These are phyloP conservation scores for Tetradesmus lagerheimii DNA, from an alignment of 139 green algal genomes.

Conservation along the genomic window DNA sequence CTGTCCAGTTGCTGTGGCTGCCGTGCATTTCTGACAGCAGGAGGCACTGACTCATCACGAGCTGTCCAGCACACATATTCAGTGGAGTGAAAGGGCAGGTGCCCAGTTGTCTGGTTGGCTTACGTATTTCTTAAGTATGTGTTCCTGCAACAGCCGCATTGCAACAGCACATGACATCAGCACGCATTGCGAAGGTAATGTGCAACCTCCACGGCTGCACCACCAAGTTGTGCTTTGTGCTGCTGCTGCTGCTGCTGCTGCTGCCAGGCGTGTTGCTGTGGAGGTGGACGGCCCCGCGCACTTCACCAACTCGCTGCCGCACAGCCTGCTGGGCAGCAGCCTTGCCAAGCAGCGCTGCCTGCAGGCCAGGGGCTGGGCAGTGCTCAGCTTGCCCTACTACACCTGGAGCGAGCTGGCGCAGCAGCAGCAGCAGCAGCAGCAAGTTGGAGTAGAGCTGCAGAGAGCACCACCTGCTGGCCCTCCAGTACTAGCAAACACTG, in stretches of 20 bases:
- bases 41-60: neutral
- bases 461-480: too few species aligned
- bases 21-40: neutral
- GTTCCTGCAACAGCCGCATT: too few species aligned
- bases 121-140: too few species aligned
- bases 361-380: conserved; percentile 61
- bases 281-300: conserved; percentile 76
- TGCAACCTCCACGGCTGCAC: too few species aligned
- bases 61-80: neutral
- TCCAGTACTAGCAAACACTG: too few species aligned
- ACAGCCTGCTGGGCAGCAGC: conserved; percentile 57
- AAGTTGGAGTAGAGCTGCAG: neutral
- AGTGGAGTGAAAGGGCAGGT: too few species aligned
- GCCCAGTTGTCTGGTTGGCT: too few species aligned
- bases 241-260: conserved; percentile 61
- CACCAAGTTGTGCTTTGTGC: conserved; percentile 9
- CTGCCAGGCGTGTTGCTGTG: conserved; percentile 61
- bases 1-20: too few species aligned
- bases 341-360: conserved; percentile 62
- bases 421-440: neutral
- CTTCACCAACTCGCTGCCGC: conserved; percentile 62
- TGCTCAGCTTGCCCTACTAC: conserved; percentile 66
- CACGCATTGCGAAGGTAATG: too few species aligned
- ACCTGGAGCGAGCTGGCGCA: conserved; percentile 52
- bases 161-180: too few species aligned